A percentile compares a stretch with the other conserved stretches of the same genome.
Conservation (phyloP, 257 asterid species). For the Eustoma russellianum region DNA sequence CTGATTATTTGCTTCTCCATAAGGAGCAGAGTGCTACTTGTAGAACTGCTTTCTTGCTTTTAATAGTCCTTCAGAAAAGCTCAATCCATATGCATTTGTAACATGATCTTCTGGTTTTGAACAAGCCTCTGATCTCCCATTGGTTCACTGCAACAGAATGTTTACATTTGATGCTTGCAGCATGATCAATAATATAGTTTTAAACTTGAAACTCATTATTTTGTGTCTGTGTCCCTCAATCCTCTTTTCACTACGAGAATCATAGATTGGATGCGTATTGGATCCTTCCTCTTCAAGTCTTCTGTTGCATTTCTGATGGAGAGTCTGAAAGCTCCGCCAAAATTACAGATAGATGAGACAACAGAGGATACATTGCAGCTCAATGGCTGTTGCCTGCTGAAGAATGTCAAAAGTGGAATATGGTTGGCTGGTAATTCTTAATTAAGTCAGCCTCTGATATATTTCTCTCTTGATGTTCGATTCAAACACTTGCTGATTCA, state of each 20-base stretch:
- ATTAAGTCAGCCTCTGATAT: conserved; percentile 1
- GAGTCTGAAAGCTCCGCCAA: conserved; percentile 34
- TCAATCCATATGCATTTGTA: too few species aligned
- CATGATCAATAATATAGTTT: conserved; percentile 1
- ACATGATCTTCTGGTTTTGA: too few species aligned
- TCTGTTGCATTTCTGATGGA: conserved; percentile 58
- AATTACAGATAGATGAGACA: conserved; percentile 31
- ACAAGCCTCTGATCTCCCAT: too few species aligned
- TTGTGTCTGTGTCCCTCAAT: not conserved
- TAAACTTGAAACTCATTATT: conserved; percentile 5
- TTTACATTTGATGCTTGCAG: too few species aligned
- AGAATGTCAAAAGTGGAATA: conserved; percentile 65
- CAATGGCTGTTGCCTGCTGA: conserved; percentile 48
- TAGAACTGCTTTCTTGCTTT: too few species aligned
- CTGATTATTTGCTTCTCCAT: too few species aligned
- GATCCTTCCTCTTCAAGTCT: conserved; percentile 73
- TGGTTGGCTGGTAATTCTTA: conserved; percentile 90
- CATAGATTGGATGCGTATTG: conserved; percentile 90
- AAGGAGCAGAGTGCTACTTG: too few species aligned
- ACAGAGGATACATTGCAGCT: conserved; percentile 32
- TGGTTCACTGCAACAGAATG: too few species aligned
- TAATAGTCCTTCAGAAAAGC: too few species aligned
- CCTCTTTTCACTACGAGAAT: not conserved
- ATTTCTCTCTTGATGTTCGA: not conserved
- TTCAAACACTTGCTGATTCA: not conserved